Evolutionary conservation across 495 filamentous ascomycete species (phyloP).

Genomic region (Penicillium verhagenii): DNA sequence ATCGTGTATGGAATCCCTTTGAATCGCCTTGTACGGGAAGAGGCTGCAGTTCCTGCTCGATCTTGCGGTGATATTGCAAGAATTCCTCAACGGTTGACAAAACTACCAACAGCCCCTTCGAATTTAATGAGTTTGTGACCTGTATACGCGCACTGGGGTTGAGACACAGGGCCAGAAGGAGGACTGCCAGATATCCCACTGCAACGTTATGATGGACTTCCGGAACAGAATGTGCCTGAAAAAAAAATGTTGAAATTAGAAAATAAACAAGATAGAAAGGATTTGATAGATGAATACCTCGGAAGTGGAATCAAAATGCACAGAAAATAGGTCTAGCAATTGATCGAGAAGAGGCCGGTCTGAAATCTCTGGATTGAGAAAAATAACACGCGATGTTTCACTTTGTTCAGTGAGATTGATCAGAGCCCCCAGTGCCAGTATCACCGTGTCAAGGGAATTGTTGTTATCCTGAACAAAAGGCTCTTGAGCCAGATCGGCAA

Average conservation of each 20-base stretch:
- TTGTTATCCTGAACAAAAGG: slow-evolving; percentile 45
- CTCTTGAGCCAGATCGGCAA: slow-evolving; percentile 37
- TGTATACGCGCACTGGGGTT: slow-evolving; percentile 48
- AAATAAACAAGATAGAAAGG: not conserved
- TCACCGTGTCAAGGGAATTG: slow-evolving; percentile 61
- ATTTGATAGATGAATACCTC: slow-evolving; percentile 37
- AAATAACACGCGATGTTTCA: slow-evolving; percentile 46
- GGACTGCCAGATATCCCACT: slow-evolving; percentile 83
- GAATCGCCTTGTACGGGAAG: slow-evolving; percentile 26
- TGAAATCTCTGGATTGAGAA: slow-evolving; percentile 26
- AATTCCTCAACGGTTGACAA: slow-evolving; percentile 87
- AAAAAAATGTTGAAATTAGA: slow-evolving; percentile 5
- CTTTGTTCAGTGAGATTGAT: slow-evolving; percentile 88
- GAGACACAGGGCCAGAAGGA: slow-evolving; percentile 78
- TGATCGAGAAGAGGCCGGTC: slow-evolving; percentile 36
- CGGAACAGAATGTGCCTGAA: slow-evolving; percentile 80
- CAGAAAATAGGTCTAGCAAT: slow-evolving; percentile 44
- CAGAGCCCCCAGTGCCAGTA: slow-evolving; percentile 77
- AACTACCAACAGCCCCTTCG: slow-evolving; percentile 59
- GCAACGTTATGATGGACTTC: slow-evolving; percentile 85
- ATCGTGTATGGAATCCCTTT: slow-evolving; percentile 55
- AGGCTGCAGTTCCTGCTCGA: slow-evolving; percentile 51
- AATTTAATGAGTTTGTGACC: slow-evolving; percentile 53
- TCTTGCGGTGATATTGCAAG: slow-evolving; percentile 69
- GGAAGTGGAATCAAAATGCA: slow-evolving; percentile 38